Percentiles rank a stretch among this genome's conserved stretches.
phyloP scores from a whole-genome alignment of 805 yeast genomes.

The Nakazawaea peltata region DNA sequence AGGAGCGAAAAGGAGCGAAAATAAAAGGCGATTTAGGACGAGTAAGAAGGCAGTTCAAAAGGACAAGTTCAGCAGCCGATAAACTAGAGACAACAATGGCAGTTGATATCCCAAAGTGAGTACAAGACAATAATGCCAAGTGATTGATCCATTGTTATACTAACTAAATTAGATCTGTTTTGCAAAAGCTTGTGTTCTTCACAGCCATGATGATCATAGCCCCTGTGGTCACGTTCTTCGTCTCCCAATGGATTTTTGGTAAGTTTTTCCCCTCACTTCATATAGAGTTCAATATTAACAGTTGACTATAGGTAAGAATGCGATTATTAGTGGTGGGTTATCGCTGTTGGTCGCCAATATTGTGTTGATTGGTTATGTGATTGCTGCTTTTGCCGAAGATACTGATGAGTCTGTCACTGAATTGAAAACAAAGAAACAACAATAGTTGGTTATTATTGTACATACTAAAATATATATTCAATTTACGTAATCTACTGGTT shows the following conservation, averaged over 20 bases:
- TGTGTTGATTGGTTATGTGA: slow-evolving; percentile 64
- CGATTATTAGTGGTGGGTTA: slow-evolving; percentile 69
- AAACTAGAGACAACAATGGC: too few relatives aligned
- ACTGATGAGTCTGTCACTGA: slow-evolving; percentile 5
- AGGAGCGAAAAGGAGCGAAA: too few relatives aligned
- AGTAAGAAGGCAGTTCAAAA: too few relatives aligned
- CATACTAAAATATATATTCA: too few relatives aligned
- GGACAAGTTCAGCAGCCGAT: too few relatives aligned
- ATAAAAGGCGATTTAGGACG: too few relatives aligned
- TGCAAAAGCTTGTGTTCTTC: slow-evolving; percentile 62
- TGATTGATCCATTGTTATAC: not conserved
- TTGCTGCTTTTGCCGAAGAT: slow-evolving; percentile 70
- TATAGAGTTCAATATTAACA: too few relatives aligned
- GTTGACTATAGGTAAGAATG: slow-evolving; percentile 30
- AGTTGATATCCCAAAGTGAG: slow-evolving; percentile 11
- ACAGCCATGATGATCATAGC: slow-evolving; percentile 69
- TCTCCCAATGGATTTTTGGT: slow-evolving; percentile 33
- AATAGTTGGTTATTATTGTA: slow-evolving; percentile 13
- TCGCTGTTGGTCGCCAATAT: slow-evolving; percentile 72
- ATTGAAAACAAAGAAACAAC: slow-evolving; percentile 26
- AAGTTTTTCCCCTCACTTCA: slow-evolving; percentile 8
- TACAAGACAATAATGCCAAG: not conserved
- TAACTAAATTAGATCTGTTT: slow-evolving; percentile 40
- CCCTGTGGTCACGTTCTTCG: slow-evolving; percentile 59
- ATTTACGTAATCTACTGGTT: too few relatives aligned